A percentile compares a stretch with the other conserved stretches of the same genome.
Evolutionary conservation across 306 rosid genomes (phyloP).

Genomic region (Vigna angularis): DNA sequence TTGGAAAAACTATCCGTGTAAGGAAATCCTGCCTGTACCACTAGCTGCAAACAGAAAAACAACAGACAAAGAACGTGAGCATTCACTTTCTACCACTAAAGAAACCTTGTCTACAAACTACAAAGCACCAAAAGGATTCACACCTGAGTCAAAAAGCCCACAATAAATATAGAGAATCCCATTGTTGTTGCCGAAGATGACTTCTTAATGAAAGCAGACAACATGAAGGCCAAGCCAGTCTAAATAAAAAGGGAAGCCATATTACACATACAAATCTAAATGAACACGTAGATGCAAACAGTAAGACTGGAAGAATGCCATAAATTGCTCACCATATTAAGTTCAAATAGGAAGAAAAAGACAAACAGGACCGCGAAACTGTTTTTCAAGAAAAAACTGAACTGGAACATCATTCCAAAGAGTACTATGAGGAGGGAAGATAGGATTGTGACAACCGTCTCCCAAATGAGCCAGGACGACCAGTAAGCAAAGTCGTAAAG

Average conservation of each 20-base stretch:
- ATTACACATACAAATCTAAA: conserved; percentile 10
- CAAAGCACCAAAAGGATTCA: conserved; percentile 48
- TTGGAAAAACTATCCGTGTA: conserved; percentile 32
- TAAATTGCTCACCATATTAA: conserved; percentile 74
- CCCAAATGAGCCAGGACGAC: conserved; percentile 95
- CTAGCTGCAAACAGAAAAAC: conserved; percentile 57
- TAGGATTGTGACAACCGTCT: conserved; percentile 62
- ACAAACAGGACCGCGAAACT: conserved; percentile 63
- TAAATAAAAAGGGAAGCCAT: conserved; percentile 42
- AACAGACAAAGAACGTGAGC: conserved; percentile 34
- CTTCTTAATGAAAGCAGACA: conserved; percentile 82
- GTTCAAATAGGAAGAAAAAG: conserved; percentile 86
- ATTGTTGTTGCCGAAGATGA: conserved; percentile 81
- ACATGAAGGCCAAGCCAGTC: conserved; percentile 88
- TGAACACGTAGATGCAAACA: conserved; percentile 14
- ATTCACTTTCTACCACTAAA: conserved; percentile 27
- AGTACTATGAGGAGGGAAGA: conserved; percentile 82
- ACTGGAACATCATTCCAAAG: conserved; percentile 88
- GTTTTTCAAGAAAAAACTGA: conserved; percentile 80
- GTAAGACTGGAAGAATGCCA: conserved; percentile 11
- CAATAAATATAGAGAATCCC: conserved; percentile 70
- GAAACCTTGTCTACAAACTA: conserved; percentile 20
- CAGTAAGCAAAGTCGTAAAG: conserved; percentile 91
- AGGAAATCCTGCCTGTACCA: conserved; percentile 66
- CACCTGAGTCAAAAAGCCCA: conserved; percentile 87